Percentiles rank a stretch among this genome's conserved stretches.
phyloP scores from a whole-genome alignment of 352 stramenopile genomes.

The Phytophthora megakarya region DNA sequence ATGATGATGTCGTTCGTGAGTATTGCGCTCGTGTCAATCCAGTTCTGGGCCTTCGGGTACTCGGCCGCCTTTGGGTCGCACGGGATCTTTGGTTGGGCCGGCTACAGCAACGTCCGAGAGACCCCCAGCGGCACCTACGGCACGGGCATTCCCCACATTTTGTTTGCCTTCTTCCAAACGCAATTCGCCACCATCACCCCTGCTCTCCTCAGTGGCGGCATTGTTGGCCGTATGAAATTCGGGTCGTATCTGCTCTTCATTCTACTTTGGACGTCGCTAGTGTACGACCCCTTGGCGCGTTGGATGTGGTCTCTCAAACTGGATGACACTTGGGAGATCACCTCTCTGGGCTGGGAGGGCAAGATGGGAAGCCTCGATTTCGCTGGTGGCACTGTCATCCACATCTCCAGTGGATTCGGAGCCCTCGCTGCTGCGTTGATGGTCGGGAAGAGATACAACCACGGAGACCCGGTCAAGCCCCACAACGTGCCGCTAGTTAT shows the following conservation, averaged over 20 bases:
- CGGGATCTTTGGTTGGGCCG: conserved; percentile 64
- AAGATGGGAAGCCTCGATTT: conserved; percentile 82
- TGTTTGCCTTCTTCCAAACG: conserved; percentile 85
- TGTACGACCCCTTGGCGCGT: conserved; percentile 85
- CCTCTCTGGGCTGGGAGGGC: conserved; percentile 59
- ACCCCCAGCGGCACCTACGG: conserved; percentile 57
- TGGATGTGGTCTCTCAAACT: conserved; percentile 86
- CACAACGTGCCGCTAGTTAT: conserved; percentile 88
- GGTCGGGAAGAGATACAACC: conserved; percentile 76
- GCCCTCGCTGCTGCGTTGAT: conserved; percentile 69
- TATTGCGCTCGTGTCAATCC: conserved; percentile 80
- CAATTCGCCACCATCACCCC: conserved; percentile 85
- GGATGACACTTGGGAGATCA: conserved; percentile 49
- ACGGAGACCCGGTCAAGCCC: conserved; percentile 69
- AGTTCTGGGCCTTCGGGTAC: conserved; percentile 85
- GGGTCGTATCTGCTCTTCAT: conserved; percentile 77
- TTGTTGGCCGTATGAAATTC: conserved; percentile 88
- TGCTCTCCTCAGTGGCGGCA: conserved; percentile 71
- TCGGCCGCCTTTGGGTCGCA: conserved; percentile 70
- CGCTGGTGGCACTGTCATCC: conserved; percentile 82
- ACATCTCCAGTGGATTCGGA: conserved; percentile 81
- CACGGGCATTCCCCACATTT: conserved; percentile 61
- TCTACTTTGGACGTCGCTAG: conserved; percentile 76
- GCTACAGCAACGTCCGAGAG: conserved; percentile 68
- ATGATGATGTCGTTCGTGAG: conserved; percentile 84